These are phyloP conservation scores for Golubevia pallescens DNA, from an alignment of 1,284 basidiomycete species.

Conservation along the genomic window DNA sequence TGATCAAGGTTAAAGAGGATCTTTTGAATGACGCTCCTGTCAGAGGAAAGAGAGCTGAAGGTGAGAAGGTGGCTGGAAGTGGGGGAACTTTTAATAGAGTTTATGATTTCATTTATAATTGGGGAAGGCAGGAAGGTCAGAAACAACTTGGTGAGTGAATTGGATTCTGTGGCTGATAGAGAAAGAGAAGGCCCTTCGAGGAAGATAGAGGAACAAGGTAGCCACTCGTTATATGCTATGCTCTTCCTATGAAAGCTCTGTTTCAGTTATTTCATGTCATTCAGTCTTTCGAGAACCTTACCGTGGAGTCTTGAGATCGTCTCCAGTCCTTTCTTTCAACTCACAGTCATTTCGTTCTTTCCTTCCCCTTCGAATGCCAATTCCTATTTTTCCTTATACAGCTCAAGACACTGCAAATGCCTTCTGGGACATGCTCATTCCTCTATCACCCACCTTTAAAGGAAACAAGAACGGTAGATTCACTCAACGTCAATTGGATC, in stretches of 20 bases:
- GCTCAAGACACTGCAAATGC: slow-evolving; percentile 77
- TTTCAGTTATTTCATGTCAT: slow-evolving; percentile 24
- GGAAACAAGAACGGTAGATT: slow-evolving; percentile 70
- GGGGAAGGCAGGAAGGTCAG: not conserved
- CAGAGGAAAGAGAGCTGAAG: slow-evolving; percentile 17
- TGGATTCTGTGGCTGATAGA: too few relatives aligned
- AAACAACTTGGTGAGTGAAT: not conserved
- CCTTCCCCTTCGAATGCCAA: not conserved
- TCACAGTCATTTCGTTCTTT: not conserved
- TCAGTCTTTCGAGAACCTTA: slow-evolving; percentile 7
- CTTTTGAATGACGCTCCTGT: slow-evolving; percentile 35
- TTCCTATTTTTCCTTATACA: slow-evolving; percentile 48
- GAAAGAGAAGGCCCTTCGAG: too few relatives aligned
- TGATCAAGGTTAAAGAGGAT: slow-evolving; percentile 34
- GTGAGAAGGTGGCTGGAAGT: not conserved
- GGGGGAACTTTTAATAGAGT: not conserved
- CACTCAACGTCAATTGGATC: slow-evolving; percentile 73
- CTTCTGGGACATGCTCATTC: slow-evolving; percentile 84
- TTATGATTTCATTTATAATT: not conserved
- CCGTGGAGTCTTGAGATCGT: slow-evolving; percentile 30
- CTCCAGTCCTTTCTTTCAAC: slow-evolving; percentile 2
- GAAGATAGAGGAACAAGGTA: too few relatives aligned
- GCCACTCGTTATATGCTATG: too few relatives aligned
- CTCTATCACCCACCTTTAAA: slow-evolving; percentile 75
- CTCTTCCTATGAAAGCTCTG: not conserved